Base-by-base conservation (phyloP, 495 filamentous ascomycete species). In the Sphaerosporella brunnea region DNA sequence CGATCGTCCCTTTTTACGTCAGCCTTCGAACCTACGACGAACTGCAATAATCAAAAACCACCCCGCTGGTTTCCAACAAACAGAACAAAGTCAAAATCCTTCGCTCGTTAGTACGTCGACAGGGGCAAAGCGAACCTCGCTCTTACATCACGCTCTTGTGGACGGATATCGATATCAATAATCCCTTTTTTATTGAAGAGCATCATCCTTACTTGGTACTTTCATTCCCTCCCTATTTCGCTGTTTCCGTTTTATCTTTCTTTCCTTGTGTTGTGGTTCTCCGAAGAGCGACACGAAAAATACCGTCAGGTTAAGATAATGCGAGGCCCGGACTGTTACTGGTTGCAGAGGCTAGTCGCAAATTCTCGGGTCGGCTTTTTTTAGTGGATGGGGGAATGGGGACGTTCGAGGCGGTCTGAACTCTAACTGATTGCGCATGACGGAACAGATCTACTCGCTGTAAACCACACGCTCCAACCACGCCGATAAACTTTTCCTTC, bases 401-500 rank as follows among this genome's bases (percentile, higher is more conserved):
- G 28, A 32, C 28, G 28, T 32, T 32, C 7, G 28, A 9, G 16
- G 35, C 35, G 35, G 35, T 15, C 16, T 37, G 40, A 43, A 43
- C 40, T 43, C 43, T n/a, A 46, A 46, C 43, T 46, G 43, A 46
- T 46, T 36, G 35, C 43, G 43, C 43, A 28, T 46, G 43, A 46
- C 43, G 15, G 19, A 37, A 8, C 45, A 48, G 34, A 48, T 48
- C 32, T 48, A 25, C 18, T 32, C 9, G 24, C 20, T 25, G 28
- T n/a, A 46, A 35, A 46, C 43, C 34, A 20, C 23, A 46, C 45
- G 13, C 34, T 38, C 34, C 32, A 23, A 37, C 44, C 45, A 11
- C 45, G 39, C 45, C 45, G 45, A 38, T 28, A 37, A 38, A 38
- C 45, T 51, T 52, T 51, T 47, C 46, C 38, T 59, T 47, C 45